Conservation (phyloP, 495 filamentous ascomycete genomes). For the Aspergillus ellipticus region DNA sequence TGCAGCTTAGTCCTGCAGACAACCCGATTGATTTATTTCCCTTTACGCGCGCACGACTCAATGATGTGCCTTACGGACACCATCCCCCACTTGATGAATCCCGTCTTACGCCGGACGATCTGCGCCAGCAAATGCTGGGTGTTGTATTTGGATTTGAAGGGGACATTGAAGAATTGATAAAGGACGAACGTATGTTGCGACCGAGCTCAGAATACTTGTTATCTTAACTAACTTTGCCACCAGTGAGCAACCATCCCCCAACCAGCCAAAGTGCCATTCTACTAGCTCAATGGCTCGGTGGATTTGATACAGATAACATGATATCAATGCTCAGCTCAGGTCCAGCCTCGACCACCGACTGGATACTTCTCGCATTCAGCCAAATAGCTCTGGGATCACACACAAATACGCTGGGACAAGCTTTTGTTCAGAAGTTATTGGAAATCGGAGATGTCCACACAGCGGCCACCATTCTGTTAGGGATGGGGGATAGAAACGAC, state of each 20-base stretch:
- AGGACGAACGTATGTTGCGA: constrained; percentile 67
- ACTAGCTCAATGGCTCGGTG: constrained; percentile 87
- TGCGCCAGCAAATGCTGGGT: constrained; percentile 87
- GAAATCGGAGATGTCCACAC: constrained; percentile 90
- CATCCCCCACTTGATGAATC: constrained; percentile 58
- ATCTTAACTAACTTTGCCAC: constrained; percentile 10
- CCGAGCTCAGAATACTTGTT: constrained; percentile 2
- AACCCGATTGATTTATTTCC: constrained; percentile 61
- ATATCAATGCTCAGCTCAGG: constrained; percentile 68
- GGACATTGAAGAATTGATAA: constrained; percentile 76
- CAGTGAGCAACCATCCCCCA: constrained; percentile 63
- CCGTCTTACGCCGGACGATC: constrained; percentile 73
- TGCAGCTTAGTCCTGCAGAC: constrained; percentile 61
- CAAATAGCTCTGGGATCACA: constrained; percentile 75
- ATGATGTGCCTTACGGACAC: constrained; percentile 73
- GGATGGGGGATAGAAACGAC: constrained; percentile 88
- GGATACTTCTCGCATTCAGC: constrained; percentile 94
- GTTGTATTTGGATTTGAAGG: constrained; percentile 94
- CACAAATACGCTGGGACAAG: constrained; percentile 84
- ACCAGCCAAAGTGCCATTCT: constrained; percentile 75
- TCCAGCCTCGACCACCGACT: constrained; percentile 83
- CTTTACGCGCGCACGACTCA: constrained; percentile 68
- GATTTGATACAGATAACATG: constrained; percentile 78
- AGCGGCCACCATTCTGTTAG: constrained; percentile 84
- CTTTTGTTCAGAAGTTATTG: constrained; percentile 85